Evolutionary conservation across 2,329 filamentous ascomycete species (phyloP).

Genomic region (Lachnellula willkommii): DNA sequence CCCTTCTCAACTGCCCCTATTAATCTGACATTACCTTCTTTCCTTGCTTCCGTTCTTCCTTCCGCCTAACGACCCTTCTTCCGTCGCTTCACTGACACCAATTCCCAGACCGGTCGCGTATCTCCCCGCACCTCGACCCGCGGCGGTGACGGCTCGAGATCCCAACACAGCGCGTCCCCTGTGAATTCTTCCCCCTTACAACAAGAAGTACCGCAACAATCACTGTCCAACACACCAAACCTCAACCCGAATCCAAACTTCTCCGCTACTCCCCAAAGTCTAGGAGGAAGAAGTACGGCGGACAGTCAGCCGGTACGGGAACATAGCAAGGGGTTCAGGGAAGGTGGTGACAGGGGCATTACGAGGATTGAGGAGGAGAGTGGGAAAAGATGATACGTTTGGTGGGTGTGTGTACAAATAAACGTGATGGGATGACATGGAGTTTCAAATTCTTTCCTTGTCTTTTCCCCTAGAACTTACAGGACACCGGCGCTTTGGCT

Average conservation of each 20-base stretch:
- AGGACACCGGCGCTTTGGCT: too few relatives aligned
- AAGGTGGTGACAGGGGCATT: slow-evolving; percentile 25
- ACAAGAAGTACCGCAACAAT: slow-evolving; percentile 15
- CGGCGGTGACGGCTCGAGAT: slow-evolving; percentile 13
- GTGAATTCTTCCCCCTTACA: slow-evolving; percentile 47
- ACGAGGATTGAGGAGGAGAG: slow-evolving; percentile 27
- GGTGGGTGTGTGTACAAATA: too few relatives aligned
- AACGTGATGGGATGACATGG: too few relatives aligned
- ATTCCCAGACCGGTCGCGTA: slow-evolving; percentile 19
- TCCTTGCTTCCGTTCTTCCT: background rate
- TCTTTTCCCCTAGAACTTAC: too few relatives aligned
- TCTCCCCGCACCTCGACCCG: slow-evolving; percentile 21
- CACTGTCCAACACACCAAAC: slow-evolving; percentile 15
- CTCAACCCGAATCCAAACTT: slow-evolving; percentile 13
- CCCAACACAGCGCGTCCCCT: slow-evolving; percentile 13
- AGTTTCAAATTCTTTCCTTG: too few relatives aligned
- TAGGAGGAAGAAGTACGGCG: slow-evolving; percentile 21
- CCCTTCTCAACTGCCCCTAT: background rate
- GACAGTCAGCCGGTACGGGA: slow-evolving; percentile 26
- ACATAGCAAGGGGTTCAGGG: slow-evolving; percentile 22
- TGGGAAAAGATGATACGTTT: too few relatives aligned
- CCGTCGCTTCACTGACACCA: background rate
- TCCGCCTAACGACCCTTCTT: background rate
- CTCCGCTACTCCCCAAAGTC: slow-evolving; percentile 12
- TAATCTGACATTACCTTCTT: background rate